Evolutionary conservation across 139 green algal species (phyloP).

Genomic region (Yamagishiella unicocca): DNA sequence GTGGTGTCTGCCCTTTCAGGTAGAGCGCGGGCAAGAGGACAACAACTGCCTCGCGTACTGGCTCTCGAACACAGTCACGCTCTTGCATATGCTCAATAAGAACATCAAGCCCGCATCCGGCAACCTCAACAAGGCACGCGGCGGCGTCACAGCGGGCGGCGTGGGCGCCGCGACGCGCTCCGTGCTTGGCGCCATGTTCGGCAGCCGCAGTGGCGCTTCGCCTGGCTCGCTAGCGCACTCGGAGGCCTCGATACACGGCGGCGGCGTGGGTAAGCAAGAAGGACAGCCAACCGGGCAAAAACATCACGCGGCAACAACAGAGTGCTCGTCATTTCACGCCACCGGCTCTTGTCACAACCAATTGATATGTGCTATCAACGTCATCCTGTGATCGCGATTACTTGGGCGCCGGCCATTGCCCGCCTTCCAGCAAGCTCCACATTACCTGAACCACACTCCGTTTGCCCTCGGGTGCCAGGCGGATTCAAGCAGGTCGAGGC

Average conservation of each 20-base stretch:
- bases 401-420: too few relatives aligned
- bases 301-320: too few relatives aligned
- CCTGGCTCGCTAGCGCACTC: slow-evolving; percentile 37
- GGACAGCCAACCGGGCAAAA: too few relatives aligned
- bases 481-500: slow-evolving; percentile 92
- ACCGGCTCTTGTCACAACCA: too few relatives aligned
- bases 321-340: too few relatives aligned
- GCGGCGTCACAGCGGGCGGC: slow-evolving; percentile 12
- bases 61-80: slow-evolving; percentile 96
- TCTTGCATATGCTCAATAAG: slow-evolving; percentile 96
- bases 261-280: slow-evolving; percentile 72
- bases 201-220: slow-evolving; percentile 41
- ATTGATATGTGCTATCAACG: too few relatives aligned
- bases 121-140: slow-evolving; percentile 75
- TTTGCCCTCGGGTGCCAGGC: slow-evolving; percentile 47
- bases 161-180: slow-evolving; percentile 42
- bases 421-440: too few relatives aligned
- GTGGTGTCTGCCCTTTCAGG: too few relatives aligned
- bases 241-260: slow-evolving; percentile 90
- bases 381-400: too few relatives aligned
- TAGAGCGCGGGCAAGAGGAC: slow-evolving; percentile 91
- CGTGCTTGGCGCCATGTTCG: slow-evolving; percentile 66
- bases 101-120: slow-evolving; percentile 91
- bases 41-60: slow-evolving; percentile 95
- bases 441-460: not conserved